Evolutionary conservation across 1,284 basidiomycete genomes (phyloP), one percentile per base, ranked within the genome.

Genomic region (Apiotrichum siamense): DNA sequence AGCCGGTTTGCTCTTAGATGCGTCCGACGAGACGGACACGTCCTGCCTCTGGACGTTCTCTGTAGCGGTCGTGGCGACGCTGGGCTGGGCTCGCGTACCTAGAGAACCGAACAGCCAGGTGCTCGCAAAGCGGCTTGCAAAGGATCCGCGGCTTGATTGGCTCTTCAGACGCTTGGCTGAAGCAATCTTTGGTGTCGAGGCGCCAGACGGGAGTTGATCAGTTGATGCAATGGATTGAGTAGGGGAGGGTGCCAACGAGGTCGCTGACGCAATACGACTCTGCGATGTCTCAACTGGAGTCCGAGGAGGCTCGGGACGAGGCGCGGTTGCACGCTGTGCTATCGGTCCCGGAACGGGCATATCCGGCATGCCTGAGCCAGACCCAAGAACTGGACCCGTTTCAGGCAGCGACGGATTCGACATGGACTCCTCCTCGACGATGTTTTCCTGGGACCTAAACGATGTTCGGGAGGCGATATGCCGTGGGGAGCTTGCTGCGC

Each of bases 21-120:
- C 29, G 29, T 35, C 18, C 27, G 26, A 21, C 18, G 43, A 35
- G 12, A 43, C 35, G 1, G 66, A 64, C 0, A 71, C 68, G 31
- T 65, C 66, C 23, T 62, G 62, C 6, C 70, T 55, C 13, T 49
- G 55, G 5, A 65, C 64, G 5, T 61, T 66, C 43, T 66, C 63
- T 2, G 52, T 58, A 0, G 66, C 66, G 2, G 71, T 66, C 0
- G 64, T 59, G 3, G 71, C 64, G 26, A 63, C 60, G 44, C 61
- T 65, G 1, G 68, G 69, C 39, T 69, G 66, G 11, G 68, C 59
- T 7, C 66, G 51, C 3, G 54, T 51, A 7, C 60, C 54, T 7
- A 68, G 50, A 5, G 63, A 58, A 21, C 64, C 60, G 39, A 70
- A 65, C 6, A 72, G 54, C 68, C 68, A 72, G 24, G 59, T 70